Base-by-base conservation (phyloP, 2,329 filamentous ascomycete genomes). In the Monosporascus sp. region DNA sequence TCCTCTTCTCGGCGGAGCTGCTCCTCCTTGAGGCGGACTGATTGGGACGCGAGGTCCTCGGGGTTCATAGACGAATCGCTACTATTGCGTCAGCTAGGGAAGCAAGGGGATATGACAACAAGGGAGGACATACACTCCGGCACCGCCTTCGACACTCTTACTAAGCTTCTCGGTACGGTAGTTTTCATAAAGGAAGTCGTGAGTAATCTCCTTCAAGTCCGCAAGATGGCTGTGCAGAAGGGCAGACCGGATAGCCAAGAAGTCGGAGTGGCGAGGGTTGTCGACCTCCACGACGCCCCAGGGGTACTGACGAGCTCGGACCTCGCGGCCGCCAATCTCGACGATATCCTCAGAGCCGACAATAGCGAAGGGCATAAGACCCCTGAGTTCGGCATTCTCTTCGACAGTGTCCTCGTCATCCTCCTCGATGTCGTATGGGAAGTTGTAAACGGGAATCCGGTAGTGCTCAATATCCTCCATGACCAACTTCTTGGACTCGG, bases 391-490 rank as follows among this genome's bases (percentile, higher is more conserved):
- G 53, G 94, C 94, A 66, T 99, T 99, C 78, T 99, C 94, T 77
- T 99, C 94, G 20, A 99, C 93, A 1, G 94, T 99, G 69, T 99
- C 94, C 77, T 99, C 94, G 62, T 99, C 94, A 65, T 99, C 94
- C 79, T 99, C 94, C 75, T 99, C 94, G 57, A 99, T 96, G 65
- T 99, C 94, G 78, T 99, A 99, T 48, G 94, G 94, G 81, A 99
- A 99, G 83, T 99, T 99, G 84, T 99, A 99, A 61, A 99, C 93
- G 47, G 94, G 94, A 65, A 99, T 99, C 70, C 94, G 89, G 80
- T 99, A 99, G 76, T 99, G 94, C 77, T 99, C 94, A 65, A 99
- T 99, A 71, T 99, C 94, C 80, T 99, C 94, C 94, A 99, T 99
- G 69, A 99, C 92, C 57, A 99, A 84, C 82, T 97, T 99, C 85